Conservation (phyloP, 257 asterid genomes). For the Perilla frutescens region DNA sequence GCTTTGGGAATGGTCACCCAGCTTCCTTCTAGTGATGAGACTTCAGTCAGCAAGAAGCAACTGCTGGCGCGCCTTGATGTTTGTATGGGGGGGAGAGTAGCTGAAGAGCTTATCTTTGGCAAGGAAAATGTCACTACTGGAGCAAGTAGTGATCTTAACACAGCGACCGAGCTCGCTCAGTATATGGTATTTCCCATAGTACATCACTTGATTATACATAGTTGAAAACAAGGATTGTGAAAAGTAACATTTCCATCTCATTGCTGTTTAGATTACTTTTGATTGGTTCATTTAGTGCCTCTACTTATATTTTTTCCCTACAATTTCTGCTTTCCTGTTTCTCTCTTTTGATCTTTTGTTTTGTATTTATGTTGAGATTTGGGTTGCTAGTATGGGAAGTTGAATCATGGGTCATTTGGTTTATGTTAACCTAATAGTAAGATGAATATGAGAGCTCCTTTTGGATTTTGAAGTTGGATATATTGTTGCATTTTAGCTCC, state of each 20-base stretch:
- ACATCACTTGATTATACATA: not conserved
- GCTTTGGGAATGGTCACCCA: conserved; percentile 99
- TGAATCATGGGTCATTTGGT: not conserved
- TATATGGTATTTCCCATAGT: conserved; percentile 65
- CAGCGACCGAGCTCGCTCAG: conserved; percentile 93
- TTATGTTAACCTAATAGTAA: not conserved
- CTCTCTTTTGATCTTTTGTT: not conserved
- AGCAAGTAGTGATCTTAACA: conserved; percentile 86
- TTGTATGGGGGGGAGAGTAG: conserved; percentile 99
- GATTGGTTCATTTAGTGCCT: not conserved
- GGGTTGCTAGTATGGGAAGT: not conserved
- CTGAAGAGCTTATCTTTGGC: conserved; percentile 95
- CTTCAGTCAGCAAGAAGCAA: conserved; percentile 93
- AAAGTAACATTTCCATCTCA: not conserved
- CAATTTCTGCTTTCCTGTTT: not conserved
- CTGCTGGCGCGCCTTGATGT: conserved; percentile 97
- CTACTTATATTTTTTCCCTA: not conserved
- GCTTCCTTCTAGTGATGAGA: conserved; percentile 91
- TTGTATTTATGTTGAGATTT: not conserved
- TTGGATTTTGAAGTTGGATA: no score
- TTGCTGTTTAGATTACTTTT: not conserved
- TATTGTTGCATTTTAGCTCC: not conserved
- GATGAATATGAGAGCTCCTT: not conserved
- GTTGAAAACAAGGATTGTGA: not conserved
- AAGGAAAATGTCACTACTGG: conserved; percentile 91